Evolutionary conservation across 257 asterid genomes (phyloP).

Genomic region (Nicotiana paniculata): DNA sequence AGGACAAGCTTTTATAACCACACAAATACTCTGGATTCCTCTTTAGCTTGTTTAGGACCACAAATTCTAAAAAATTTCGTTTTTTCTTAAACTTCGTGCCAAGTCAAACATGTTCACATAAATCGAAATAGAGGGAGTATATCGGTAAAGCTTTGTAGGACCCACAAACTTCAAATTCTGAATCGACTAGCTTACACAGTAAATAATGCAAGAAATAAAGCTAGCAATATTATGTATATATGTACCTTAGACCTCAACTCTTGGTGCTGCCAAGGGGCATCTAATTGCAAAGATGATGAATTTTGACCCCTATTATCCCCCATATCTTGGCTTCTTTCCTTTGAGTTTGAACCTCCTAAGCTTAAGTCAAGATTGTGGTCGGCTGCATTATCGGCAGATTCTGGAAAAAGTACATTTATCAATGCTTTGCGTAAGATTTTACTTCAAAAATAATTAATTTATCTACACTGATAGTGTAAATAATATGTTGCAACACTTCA

Average conservation of each 20-base stretch:
- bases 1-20: too few relatives aligned
- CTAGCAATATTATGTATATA: background rate
- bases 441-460: background rate
- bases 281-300: conserved; percentile 33
- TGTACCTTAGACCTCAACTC: conserved; percentile 26
- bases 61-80: too few relatives aligned
- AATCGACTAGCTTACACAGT: too few relatives aligned
- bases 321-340: conserved; percentile 21
- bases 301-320: conserved; percentile 23
- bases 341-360: conserved; percentile 53
- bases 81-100: too few relatives aligned
- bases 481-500: background rate
- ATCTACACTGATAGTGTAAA: background rate
- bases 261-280: conserved; percentile 45
- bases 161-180: too few relatives aligned
- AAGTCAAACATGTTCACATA: too few relatives aligned
- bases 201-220: too few relatives aligned
- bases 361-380: conserved; percentile 67
- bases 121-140: too few relatives aligned
- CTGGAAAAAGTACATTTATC: conserved; percentile 18
- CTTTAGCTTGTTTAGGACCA: too few relatives aligned
- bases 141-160: too few relatives aligned
- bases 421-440: background rate
- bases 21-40: too few relatives aligned
- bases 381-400: conserved; percentile 27